A percentile compares a stretch with the other conserved stretches of the same genome.
Conservation (phyloP, 1,284 basidiomycete genomes). For the Xerocomus amazonicus region DNA sequence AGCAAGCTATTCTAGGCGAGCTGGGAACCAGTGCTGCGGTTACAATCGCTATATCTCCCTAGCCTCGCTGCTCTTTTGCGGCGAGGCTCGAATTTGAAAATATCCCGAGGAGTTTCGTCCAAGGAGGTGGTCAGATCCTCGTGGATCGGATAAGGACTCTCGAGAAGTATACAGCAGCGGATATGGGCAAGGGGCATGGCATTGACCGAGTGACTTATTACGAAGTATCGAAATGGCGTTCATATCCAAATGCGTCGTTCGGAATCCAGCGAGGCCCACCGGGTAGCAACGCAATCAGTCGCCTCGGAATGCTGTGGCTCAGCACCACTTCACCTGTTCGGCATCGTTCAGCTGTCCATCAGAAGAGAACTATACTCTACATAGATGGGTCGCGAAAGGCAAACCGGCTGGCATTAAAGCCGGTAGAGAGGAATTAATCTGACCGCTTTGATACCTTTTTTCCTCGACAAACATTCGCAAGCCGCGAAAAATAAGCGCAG, state of each 20-base stretch:
- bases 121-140: slow-evolving; percentile 21
- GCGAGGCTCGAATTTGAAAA: slow-evolving; percentile 27
- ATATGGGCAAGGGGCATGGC: slow-evolving; percentile 25
- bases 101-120: slow-evolving; percentile 24
- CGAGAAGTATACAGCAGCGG: slow-evolving; percentile 20
- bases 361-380: slow-evolving; percentile 13
- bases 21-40: slow-evolving; percentile 16
- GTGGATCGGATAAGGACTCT: slow-evolving; percentile 31
- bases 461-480: slow-evolving; percentile 13
- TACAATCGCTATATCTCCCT: slow-evolving; percentile 16
- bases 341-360: slow-evolving; percentile 13
- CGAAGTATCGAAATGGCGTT: slow-evolving; percentile 19
- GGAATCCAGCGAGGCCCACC: slow-evolving; percentile 14
- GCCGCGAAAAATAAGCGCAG: neutral
- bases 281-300: slow-evolving; percentile 8
- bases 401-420: slow-evolving; percentile 14
- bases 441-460: slow-evolving; percentile 3
- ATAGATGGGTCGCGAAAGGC: slow-evolving; percentile 6
- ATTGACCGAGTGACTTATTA: slow-evolving; percentile 20
- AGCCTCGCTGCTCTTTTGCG: slow-evolving; percentile 2
- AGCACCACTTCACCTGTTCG: slow-evolving; percentile 13
- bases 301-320: slow-evolving; percentile 28
- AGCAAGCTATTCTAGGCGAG: slow-evolving; percentile 6
- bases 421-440: slow-evolving; percentile 13
- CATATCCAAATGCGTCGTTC: slow-evolving; percentile 20